Evolutionary conservation across 495 filamentous ascomycete genomes (phyloP).

Genomic region (Xylaria intraflava): DNA sequence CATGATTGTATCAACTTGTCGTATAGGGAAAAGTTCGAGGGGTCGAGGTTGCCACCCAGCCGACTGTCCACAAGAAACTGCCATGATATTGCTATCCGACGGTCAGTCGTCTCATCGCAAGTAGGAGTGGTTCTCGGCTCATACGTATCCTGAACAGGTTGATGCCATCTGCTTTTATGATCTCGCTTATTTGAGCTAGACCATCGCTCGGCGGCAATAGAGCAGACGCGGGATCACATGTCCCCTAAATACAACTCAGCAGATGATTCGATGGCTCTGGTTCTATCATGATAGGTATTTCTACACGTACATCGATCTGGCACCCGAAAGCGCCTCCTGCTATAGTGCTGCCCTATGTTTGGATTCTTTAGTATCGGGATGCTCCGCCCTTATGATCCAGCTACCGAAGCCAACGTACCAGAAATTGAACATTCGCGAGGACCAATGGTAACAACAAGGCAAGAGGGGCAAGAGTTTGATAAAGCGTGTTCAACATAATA

Average conservation of each 20-base stretch:
- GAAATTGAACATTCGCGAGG: slow-evolving; percentile 27
- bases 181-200: slow-evolving; percentile 47
- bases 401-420: slow-evolving; percentile 19
- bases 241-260: slow-evolving; percentile 26
- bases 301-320: slow-evolving; percentile 41
- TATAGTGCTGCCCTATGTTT: slow-evolving; percentile 34
- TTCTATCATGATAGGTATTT: background rate
- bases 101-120: background rate
- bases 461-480: slow-evolving; percentile 14
- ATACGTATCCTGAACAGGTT: slow-evolving; percentile 50
- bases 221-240: slow-evolving; percentile 24
- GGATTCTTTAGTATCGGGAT: background rate
- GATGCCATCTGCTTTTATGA: slow-evolving; percentile 40
- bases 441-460: slow-evolving; percentile 16
- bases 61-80: slow-evolving; percentile 46
- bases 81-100: slow-evolving; percentile 39
- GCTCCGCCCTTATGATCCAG: background rate
- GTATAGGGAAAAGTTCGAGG: slow-evolving; percentile 45
- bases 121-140: background rate
- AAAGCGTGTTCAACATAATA: slow-evolving; percentile 21
- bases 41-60: slow-evolving; percentile 37
- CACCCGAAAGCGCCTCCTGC: slow-evolving; percentile 49
- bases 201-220: slow-evolving; percentile 36
- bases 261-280: background rate
- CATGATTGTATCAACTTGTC: slow-evolving; percentile 54